Percentiles rank a stretch among this genome's conserved stretches.
phyloP scores from a whole-genome alignment of 1,284 basidiomycete genomes.

The Gastroboletus turbinatus region DNA sequence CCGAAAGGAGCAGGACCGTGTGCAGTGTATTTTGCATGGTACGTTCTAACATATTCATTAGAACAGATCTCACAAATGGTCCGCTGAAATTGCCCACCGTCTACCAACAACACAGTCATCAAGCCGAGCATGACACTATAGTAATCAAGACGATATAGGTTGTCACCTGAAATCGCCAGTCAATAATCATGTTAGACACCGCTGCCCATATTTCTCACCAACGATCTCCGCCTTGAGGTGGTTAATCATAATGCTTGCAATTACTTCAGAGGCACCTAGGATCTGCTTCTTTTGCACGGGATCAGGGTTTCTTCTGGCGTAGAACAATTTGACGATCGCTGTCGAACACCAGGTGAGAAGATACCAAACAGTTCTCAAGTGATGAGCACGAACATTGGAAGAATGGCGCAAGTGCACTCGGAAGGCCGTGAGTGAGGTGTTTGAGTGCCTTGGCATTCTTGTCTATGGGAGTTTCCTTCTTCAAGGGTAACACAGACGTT shows the following conservation, averaged over 20 bases:
- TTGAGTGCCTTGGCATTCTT: constrained; percentile 78
- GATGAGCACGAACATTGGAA: constrained; percentile 71
- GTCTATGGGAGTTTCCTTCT: constrained; percentile 48
- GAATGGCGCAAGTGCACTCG: constrained; percentile 78
- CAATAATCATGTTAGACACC: background rate
- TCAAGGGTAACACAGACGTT: constrained; percentile 33
- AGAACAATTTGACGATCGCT: constrained; percentile 89
- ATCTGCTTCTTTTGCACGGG: constrained; percentile 79
- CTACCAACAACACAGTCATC: constrained; percentile 74
- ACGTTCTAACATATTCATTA: constrained; percentile 53
- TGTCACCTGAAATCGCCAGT: constrained; percentile 43
- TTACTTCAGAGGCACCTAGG: constrained; percentile 59
- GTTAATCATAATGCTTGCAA: constrained; percentile 74
- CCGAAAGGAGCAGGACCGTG: constrained; percentile 77
- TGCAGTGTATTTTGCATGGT: constrained; percentile 74
- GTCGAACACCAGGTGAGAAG: constrained; percentile 9
- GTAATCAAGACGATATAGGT: constrained; percentile 58
- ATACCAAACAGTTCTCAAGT: background rate
- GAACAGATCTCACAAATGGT: background rate
- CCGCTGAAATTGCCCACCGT: constrained; percentile 56
- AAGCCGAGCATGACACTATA: constrained; percentile 80
- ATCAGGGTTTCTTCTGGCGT: constrained; percentile 80
- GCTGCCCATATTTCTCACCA: constrained; percentile 41
- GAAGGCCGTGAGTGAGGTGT: constrained; percentile 80
- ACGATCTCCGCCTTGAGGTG: constrained; percentile 63